phyloP scores from a whole-genome alignment of 495 filamentous ascomycete species.

The Lophiostoma macrostomum region DNA sequence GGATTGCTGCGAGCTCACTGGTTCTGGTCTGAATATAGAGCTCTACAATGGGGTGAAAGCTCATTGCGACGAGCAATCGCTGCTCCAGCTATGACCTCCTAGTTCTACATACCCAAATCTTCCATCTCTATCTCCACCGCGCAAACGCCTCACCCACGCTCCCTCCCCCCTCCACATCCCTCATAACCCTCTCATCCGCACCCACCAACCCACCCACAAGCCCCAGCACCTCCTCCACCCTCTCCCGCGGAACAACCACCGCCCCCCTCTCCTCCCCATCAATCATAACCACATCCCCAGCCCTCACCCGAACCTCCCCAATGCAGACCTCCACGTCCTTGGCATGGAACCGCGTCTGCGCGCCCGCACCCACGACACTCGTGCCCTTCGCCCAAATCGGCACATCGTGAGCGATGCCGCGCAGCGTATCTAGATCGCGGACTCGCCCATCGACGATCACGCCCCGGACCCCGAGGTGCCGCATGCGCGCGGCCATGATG shows the following conservation, averaged over 20 bases:
- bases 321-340: constrained; percentile 53
- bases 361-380: constrained; percentile 59
- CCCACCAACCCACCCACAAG: constrained; percentile 53
- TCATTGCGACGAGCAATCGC: too few relatives aligned
- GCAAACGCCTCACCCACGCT: constrained; percentile 58
- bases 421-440: constrained; percentile 58
- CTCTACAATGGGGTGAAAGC: too few relatives aligned
- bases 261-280: constrained; percentile 58
- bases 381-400: constrained; percentile 57
- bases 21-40: too few relatives aligned
- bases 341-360: constrained; percentile 56
- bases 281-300: constrained; percentile 61
- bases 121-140: too few relatives aligned
- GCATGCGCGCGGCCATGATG: constrained; percentile 65
- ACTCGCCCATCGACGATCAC: constrained; percentile 60
- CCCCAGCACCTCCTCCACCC: constrained; percentile 33
- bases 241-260: constrained; percentile 57
- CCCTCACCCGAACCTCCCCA: constrained; percentile 48
- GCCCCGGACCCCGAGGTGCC: constrained; percentile 48
- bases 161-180: constrained; percentile 56
- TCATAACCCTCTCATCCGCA: constrained; percentile 61
- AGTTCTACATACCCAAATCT: too few relatives aligned
- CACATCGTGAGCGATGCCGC: constrained; percentile 40
- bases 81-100: too few relatives aligned
- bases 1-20: too few relatives aligned